phyloP scores from a whole-genome alignment of 1,284 basidiomycete genomes.

The Trichosporon ovoides region DNA sequence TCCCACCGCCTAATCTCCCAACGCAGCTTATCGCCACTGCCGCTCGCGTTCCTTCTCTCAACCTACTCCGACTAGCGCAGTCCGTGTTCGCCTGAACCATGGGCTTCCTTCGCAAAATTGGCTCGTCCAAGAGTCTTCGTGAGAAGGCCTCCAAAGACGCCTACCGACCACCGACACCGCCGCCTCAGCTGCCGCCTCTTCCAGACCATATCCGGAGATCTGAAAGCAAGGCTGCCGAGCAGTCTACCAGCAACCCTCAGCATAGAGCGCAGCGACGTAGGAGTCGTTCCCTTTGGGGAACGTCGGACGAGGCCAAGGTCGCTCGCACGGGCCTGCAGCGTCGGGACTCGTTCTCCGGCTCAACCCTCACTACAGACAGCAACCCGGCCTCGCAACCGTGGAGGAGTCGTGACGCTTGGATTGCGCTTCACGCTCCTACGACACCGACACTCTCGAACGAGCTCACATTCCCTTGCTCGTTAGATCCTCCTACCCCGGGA shows the following conservation, averaged over 20 bases:
- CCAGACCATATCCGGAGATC: slow-evolving; percentile 18
- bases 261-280: slow-evolving; percentile 7
- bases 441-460: slow-evolving; percentile 5
- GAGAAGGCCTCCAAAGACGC: slow-evolving; percentile 10
- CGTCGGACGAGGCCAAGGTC: slow-evolving; percentile 10
- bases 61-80: neutral
- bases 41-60: too few relatives aligned
- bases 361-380: neutral
- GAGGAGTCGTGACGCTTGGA: slow-evolving; percentile 35
- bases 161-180: slow-evolving; percentile 12
- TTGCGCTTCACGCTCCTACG: slow-evolving; percentile 23
- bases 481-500: slow-evolving; percentile 6
- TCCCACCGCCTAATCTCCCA: too few relatives aligned
- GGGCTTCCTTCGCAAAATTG: slow-evolving; percentile 19
- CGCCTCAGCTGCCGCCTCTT: slow-evolving; percentile 21
- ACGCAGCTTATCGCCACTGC: too few relatives aligned
- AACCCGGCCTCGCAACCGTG: slow-evolving; percentile 31
- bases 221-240: neutral
- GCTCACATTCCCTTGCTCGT: slow-evolving; percentile 15
- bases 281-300: slow-evolving; percentile 10
- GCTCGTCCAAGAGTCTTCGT: slow-evolving; percentile 16
- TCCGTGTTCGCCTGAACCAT: slow-evolving; percentile 5
- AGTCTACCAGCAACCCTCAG: neutral
- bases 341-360: slow-evolving; percentile 6
- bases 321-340: slow-evolving; percentile 6